phyloP scores from a whole-genome alignment of 2,329 filamentous ascomycete species.

The Atkinsonella texensis region DNA sequence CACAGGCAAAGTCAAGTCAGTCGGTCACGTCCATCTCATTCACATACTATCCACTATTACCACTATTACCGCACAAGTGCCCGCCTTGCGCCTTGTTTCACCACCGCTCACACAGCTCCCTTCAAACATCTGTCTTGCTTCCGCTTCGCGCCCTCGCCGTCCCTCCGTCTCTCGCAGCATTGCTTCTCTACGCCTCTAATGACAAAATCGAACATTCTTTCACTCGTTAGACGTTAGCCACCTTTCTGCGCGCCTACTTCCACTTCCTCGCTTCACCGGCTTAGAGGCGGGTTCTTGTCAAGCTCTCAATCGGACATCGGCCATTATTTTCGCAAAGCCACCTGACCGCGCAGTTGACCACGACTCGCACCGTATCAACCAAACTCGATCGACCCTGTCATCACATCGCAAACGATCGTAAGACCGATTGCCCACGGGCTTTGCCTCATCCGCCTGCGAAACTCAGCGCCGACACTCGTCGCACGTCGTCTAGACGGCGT shows the following conservation, averaged over 20 bases:
- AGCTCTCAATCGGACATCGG: neutral
- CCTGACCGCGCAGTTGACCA: neutral
- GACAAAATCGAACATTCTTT: neutral
- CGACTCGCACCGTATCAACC: neutral
- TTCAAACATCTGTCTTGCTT: conserved; percentile 3
- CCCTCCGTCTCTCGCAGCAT: neutral
- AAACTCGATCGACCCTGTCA: neutral
- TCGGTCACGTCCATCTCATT: neutral
- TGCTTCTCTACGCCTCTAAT: conserved; percentile 4
- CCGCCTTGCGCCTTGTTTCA: conserved; percentile 8
- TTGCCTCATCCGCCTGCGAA: neutral
- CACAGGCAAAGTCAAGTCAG: neutral
- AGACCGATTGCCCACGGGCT: neutral
- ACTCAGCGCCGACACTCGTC: neutral
- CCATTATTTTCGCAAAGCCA: neutral
- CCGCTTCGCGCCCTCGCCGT: neutral
- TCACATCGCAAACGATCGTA: neutral
- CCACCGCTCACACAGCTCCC: conserved; percentile 6
- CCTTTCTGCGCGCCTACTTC: neutral
- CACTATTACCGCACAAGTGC: neutral
- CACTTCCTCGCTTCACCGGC: neutral
- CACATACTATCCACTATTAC: neutral
- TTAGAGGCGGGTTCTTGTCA: neutral
- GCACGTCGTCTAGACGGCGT: neutral
- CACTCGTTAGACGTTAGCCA: conserved; percentile 5